Base-by-base conservation (phyloP, 2,329 filamentous ascomycete species). In the Neodidymelliopsis sp. region DNA sequence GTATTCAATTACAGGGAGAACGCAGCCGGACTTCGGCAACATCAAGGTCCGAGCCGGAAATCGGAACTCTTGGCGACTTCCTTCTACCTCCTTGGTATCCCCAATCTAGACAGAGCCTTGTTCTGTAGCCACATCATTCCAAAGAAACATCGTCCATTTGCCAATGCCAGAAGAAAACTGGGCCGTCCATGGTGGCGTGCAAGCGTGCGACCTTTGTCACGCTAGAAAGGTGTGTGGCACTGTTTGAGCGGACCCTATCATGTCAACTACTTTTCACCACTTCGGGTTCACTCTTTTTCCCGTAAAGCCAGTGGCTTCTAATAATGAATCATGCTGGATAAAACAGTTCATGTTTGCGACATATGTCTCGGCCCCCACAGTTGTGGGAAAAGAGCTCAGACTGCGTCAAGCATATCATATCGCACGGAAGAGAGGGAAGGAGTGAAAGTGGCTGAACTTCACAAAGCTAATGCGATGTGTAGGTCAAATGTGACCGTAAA, bases 401-500 rank as follows among this genome's bases (percentile, higher is more conserved):
- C n/a, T n/a, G n/a, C n/a, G n/a, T n/a, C n/a, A n/a, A n/a, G n/a
- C n/a, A n/a, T n/a, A n/a, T n/a, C n/a, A n/a, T n/a, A n/a, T n/a
- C n/a, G n/a, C n/a, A n/a, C n/a, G n/a, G n/a, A n/a, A n/a, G n/a
- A n/a, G n/a, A n/a, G n/a, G n/a, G n/a, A n/a, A 35, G 12, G 16
- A 37, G 15, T 11, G n/a, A 30, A 25, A 16, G 15, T 29, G 29
- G 23, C 15, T 36, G 15, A 19, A 28, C 19, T 11, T 18, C n/a
- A 13, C 36, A 33, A 43, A 38, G 45, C 49, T 42, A 18, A 45
- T 13, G 33, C 2, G 15, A 19, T 18, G 10, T 31, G n/a, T 22
- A 70, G 67, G 65, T 71, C 20, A 71, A 69, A 53, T 71, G 69
- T 31, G 62, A 71, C 46, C 65, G 69, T 18, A 60, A 69, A 34